phyloP scores from a whole-genome alignment of 179 eudicot genomes.

The Drosera spatulata region DNA sequence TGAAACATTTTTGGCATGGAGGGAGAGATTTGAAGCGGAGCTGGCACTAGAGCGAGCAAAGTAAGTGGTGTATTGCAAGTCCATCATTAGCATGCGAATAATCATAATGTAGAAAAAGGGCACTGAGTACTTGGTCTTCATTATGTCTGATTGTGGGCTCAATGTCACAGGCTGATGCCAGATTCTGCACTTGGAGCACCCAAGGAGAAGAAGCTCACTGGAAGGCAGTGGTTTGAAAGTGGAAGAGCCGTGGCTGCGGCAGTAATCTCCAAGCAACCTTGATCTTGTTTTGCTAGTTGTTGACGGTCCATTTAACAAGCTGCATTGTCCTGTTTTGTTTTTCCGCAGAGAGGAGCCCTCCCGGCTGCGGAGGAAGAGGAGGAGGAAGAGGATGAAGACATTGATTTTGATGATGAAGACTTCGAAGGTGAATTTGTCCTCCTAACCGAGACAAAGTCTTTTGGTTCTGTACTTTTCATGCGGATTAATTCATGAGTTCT shows the following conservation, averaged over 20 bases:
- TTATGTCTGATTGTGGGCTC: not conserved
- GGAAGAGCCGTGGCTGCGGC: conserved; percentile 66
- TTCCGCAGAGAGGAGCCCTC: conserved; percentile 65
- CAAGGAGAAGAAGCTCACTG: conserved; percentile 82
- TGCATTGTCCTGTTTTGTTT: not conserved
- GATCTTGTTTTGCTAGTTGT: not conserved
- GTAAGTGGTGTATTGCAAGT: conserved; percentile 26
- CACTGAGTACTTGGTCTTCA: too few relatives aligned
- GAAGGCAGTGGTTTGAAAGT: conserved; percentile 94
- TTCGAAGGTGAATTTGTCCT: conserved; percentile 42
- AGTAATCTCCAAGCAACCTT: conserved; percentile 27
- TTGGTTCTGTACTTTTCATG: not conserved
- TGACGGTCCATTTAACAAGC: too few relatives aligned
- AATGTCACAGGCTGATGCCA: conserved; percentile 64
- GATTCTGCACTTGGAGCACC: conserved; percentile 73
- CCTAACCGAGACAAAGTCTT: too few relatives aligned
- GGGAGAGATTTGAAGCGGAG: conserved; percentile 95
- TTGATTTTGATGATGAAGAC: conserved; percentile 71
- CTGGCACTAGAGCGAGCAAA: conserved; percentile 90
- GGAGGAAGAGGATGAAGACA: conserved; percentile 72
- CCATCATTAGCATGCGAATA: not conserved
- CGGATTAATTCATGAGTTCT: not conserved
- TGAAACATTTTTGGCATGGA: conserved; percentile 87
- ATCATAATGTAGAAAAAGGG: not conserved
- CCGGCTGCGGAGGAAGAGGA: conserved; percentile 51